Percentiles rank a stretch among this genome's conserved stretches.
Conservation (phyloP, 2,329 filamentous ascomycete genomes). For the Colletotrichum echinochloae region DNA sequence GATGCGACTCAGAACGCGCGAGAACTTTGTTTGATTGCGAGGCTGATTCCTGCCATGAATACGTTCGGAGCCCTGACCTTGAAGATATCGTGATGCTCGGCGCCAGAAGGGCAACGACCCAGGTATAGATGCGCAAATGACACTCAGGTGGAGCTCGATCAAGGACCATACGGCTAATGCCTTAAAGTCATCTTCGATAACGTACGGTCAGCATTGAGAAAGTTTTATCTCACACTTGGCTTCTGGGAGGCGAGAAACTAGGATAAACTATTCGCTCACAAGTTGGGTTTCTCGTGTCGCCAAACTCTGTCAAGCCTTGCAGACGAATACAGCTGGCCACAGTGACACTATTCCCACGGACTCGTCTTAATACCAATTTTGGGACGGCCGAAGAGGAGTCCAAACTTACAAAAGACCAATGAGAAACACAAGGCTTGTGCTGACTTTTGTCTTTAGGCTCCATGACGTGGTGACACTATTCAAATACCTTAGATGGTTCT, state of each 20-base stretch:
- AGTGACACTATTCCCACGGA: neutral
- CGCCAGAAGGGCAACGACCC: neutral
- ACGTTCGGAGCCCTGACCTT: no score
- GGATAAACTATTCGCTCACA: neutral
- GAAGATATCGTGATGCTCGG: neutral
- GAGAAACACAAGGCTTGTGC: neutral
- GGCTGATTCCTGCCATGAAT: neutral
- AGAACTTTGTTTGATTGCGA: neutral
- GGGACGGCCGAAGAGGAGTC: accelerated
- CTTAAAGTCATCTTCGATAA: neutral
- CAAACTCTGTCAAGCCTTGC: neutral
- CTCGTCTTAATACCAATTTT: no score
- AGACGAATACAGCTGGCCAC: conserved; percentile 1
- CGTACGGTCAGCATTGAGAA: no score
- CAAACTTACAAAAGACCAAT: neutral
- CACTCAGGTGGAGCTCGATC: neutral
- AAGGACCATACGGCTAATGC: neutral
- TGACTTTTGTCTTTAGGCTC: neutral
- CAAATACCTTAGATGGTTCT: neutral
- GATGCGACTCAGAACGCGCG: neutral
- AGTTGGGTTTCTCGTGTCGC: neutral
- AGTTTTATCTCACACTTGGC: neutral
- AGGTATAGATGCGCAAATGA: neutral
- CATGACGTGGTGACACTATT: neutral
- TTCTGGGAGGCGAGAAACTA: neutral